Percentiles rank a stretch among this genome's conserved stretches.
Evolutionary conservation across 2,329 filamentous ascomycete genomes (phyloP).

Genomic region (Xylaria sp.): DNA sequence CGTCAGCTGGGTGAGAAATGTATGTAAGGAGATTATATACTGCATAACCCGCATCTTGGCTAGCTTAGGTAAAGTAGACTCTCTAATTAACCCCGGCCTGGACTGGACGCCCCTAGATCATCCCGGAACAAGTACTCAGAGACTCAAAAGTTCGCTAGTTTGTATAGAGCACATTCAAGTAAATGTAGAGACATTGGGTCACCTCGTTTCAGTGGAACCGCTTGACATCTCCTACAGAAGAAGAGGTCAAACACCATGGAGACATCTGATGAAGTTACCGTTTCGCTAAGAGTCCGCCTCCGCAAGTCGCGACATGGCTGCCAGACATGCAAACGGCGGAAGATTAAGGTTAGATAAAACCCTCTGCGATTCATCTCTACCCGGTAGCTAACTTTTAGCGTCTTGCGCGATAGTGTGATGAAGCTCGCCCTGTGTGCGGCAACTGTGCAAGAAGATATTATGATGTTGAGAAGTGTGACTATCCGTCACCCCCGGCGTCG

Average conservation of each 20-base stretch:
- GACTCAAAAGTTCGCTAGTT: neutral
- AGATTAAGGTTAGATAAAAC: constrained; percentile 30
- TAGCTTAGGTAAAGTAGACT: constrained; percentile 7
- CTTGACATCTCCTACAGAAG: neutral
- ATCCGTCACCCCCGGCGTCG: constrained; percentile 21
- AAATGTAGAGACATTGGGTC: neutral
- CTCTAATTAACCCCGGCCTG: constrained; percentile 17
- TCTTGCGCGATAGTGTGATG: constrained; percentile 25
- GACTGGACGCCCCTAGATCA: neutral
- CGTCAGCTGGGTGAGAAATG: constrained; percentile 2
- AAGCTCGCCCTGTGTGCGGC: constrained; percentile 31
- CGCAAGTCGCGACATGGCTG: constrained; percentile 36
- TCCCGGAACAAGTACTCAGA: neutral
- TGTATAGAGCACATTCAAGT: constrained; percentile 13
- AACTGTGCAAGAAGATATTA: constrained; percentile 32
- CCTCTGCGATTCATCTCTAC: neutral
- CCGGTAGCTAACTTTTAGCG: neutral
- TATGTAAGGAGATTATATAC: neutral
- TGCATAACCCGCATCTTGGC: neutral
- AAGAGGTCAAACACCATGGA: constrained; percentile 17
- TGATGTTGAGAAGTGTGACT: constrained; percentile 32
- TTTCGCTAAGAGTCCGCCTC: constrained; percentile 22
- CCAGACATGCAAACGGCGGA: constrained; percentile 33
- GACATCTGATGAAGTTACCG: constrained; percentile 12
- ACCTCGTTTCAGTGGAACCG: neutral